Conservation (phyloP, 768 basidiomycete genomes). For the Fomitopsis pulvina region DNA sequence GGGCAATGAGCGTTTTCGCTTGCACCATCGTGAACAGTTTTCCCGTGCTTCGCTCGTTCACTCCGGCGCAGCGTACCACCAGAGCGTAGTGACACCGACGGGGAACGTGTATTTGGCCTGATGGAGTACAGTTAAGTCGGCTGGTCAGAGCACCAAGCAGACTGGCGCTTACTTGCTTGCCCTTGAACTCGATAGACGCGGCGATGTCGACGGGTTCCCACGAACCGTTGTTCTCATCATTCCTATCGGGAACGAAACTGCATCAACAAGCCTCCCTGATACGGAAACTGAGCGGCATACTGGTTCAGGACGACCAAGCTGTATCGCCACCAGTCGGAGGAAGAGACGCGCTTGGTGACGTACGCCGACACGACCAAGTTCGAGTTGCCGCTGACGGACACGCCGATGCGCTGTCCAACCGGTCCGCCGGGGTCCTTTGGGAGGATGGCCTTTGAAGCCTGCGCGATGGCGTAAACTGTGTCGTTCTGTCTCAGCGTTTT, state of each 20-base stretch:
- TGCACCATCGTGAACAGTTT: neutral
- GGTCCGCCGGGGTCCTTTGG: constrained; percentile 65
- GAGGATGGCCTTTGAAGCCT: constrained; percentile 66
- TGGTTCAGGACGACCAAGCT: constrained; percentile 73
- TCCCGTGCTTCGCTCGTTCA: neutral
- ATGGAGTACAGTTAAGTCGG: too few relatives aligned
- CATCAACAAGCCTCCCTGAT: neutral
- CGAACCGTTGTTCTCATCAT: constrained; percentile 38
- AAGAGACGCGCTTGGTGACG: constrained; percentile 46
- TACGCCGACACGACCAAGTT: constrained; percentile 56
- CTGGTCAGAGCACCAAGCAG: neutral
- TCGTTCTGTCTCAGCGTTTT: neutral
- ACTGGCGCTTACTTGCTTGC: constrained; percentile 40
- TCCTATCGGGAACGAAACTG: constrained; percentile 22
- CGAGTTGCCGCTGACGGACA: constrained; percentile 49
- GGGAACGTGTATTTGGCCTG: constrained; percentile 73
- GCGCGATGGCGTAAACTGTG: constrained; percentile 64
- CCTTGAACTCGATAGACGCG: constrained; percentile 60
- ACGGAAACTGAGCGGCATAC: constrained; percentile 7
- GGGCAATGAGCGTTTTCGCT: too few relatives aligned
- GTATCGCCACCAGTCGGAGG: constrained; percentile 57
- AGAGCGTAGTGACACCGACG: constrained; percentile 58
- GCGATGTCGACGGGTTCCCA: constrained; percentile 51
- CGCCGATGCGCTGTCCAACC: constrained; percentile 63
- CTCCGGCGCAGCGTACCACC: constrained; percentile 34